Evolutionary conservation across 2,329 filamentous ascomycete species (phyloP), one percentile per base, ranked within the genome.

Genomic region (Ramichloridium luteum): DNA sequence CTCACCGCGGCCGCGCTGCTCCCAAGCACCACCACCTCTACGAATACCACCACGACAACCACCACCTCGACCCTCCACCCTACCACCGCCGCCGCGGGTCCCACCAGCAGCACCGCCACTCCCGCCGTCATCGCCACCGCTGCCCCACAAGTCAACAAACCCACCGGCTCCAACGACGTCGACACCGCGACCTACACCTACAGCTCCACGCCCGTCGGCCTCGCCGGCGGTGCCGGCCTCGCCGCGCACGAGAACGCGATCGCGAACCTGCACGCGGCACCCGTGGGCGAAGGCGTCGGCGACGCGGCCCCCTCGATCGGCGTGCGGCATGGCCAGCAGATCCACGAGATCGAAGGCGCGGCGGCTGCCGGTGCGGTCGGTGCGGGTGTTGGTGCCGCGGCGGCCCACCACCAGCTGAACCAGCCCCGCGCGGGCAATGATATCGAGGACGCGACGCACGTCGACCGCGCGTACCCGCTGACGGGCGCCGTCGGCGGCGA

Each of bases 381-480:
- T 25, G 33, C 31, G 22, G 38, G 30, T 13, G 34, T 37, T 28
- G 25, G 25, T 10, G 25, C 13, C 6, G 29, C 29, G 27, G 34
- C 15, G n/a, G 29, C 27, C 12, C 35, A 32, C 27, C 22, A 36
- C 16, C 37, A 40, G 20, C 27, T 38, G 13, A 39, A 42, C 27
- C 28, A 35, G 25, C 35, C 42, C 12, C 37, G 37, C 4, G 26
- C 36, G 11, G 20, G n/a, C 20, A 23, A 23, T n/a, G 45, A 47
- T 13, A 34, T 45, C n/a, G 38, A 45, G 16, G 36, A 38, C 9
- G 46, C 47, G 2, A 50, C 48, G 2, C 47, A 45, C 32, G 45
- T 44, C 13, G 43, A 45, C 14, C 36, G 44, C 5, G 40, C 43
- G 4, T 46, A 42, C 23, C 46, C 42, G n/a, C n/a, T n/a, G n/a